phyloP scores from a whole-genome alignment of 768 basidiomycete genomes.

The Lentinula detonsa region DNA sequence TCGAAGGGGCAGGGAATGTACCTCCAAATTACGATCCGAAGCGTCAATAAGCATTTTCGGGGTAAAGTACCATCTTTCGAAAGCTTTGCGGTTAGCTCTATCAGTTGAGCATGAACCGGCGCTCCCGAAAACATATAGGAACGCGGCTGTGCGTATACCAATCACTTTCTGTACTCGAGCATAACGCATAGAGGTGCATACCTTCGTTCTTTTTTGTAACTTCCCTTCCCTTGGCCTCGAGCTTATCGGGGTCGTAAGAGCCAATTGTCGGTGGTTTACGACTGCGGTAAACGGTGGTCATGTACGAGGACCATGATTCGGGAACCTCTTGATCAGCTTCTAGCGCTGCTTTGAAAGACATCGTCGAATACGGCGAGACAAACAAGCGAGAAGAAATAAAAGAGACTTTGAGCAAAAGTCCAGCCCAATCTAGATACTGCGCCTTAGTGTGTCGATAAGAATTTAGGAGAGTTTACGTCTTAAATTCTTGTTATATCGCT shows the following conservation, averaged over 20 bases:
- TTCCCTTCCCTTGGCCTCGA: background rate
- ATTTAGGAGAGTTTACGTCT: background rate
- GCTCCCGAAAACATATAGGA: conserved; percentile 41
- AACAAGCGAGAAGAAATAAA: background rate
- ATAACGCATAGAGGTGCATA: background rate
- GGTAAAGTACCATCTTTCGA: conserved; percentile 16
- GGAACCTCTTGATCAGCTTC: background rate
- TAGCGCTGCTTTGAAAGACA: background rate
- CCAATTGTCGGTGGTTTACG: background rate
- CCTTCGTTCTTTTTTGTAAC: background rate
- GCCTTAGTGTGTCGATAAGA: background rate
- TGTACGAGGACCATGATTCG: background rate
- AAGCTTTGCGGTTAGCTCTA: conserved; percentile 36
- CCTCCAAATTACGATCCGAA: conserved; percentile 33
- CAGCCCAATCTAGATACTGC: background rate
- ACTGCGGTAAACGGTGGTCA: background rate
- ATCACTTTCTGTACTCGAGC: background rate
- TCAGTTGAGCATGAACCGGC: conserved; percentile 47
- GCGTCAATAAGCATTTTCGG: conserved; percentile 26
- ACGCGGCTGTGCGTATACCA: background rate
- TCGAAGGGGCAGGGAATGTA: background rate
- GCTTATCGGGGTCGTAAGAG: background rate
- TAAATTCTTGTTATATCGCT: background rate
- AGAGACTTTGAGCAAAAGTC: background rate
- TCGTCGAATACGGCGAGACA: background rate